Conservation (phyloP, 768 basidiomycete genomes). For the Panaeolus papilionaceus region DNA sequence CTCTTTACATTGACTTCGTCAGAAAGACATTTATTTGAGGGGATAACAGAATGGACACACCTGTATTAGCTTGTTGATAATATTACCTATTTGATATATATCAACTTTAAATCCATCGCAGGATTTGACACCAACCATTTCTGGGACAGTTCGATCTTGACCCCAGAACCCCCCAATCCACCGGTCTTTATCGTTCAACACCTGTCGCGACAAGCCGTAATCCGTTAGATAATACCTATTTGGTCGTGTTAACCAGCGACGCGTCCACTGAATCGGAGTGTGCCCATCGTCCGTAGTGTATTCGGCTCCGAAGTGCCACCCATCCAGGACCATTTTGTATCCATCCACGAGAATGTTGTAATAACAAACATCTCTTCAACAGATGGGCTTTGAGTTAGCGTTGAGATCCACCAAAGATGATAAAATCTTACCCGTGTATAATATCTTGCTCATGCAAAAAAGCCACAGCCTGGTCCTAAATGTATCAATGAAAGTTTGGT, state of each 20-base stretch:
- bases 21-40: not conserved
- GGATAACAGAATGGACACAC: not conserved
- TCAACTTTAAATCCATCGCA: not conserved
- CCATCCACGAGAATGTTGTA: constrained; percentile 29
- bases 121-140: not conserved
- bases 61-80: not conserved
- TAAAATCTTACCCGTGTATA: constrained; percentile 22
- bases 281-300: constrained; percentile 5
- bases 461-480: constrained; percentile 23
- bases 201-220: not conserved
- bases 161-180: not conserved
- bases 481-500: not conserved
- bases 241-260: not conserved
- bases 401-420: not conserved
- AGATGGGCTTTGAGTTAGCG: not conserved
- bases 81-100: not conserved
- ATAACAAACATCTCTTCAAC: constrained; percentile 29
- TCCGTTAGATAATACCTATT: not conserved
- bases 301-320: constrained; percentile 23
- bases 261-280: constrained; percentile 7
- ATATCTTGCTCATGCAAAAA: constrained; percentile 30
- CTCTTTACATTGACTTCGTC: not conserved
- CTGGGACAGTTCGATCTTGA: not conserved
- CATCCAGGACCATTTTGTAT: constrained; percentile 22
- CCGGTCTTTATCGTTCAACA: not conserved